These are phyloP conservation scores for Phytophthora sp. DNA, from an alignment of 352 stramenopile genomes.

Conservation along the genomic window DNA sequence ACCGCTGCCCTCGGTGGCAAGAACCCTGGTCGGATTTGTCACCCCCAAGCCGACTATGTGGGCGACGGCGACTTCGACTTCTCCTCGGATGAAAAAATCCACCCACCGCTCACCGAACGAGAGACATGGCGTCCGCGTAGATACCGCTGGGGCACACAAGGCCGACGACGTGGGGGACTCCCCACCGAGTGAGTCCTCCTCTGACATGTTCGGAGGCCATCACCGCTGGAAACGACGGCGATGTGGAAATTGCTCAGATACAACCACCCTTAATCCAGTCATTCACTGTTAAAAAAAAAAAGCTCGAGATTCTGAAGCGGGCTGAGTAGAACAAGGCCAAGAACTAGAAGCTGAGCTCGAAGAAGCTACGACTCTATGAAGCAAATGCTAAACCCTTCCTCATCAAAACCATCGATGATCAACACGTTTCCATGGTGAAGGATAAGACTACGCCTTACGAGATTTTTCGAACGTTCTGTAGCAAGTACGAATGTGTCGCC, in stretches of 20 bases:
- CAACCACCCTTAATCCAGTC: not conserved
- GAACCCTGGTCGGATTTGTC: slow-evolving; percentile 8
- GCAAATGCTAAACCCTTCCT: not conserved
- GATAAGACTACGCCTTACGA: not conserved
- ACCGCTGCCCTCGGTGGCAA: too few relatives aligned
- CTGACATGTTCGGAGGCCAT: not conserved
- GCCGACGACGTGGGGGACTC: not conserved
- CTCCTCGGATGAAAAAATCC: not conserved
- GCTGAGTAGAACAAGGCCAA: not conserved
- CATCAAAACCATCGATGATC: slow-evolving; percentile 9
- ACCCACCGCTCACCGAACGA: too few relatives aligned
- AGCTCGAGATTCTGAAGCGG: not conserved
- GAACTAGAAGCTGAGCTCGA: not conserved
- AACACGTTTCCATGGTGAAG: slow-evolving; percentile 6
- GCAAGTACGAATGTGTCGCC: slow-evolving; percentile 1
- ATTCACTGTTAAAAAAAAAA: too few relatives aligned
- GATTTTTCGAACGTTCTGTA: slow-evolving; percentile 3
- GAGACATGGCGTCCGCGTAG: not conserved
- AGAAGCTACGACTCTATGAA: not conserved
- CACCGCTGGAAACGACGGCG: not conserved
- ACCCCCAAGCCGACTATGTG: slow-evolving; percentile 3
- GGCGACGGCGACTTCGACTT: not conserved
- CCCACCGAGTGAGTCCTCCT: slow-evolving; percentile 1
- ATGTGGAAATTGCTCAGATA: not conserved
- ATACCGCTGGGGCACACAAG: not conserved